phyloP scores from a whole-genome alignment of 202 grass and related monocot genomes.

The Eragrostis tef region DNA sequence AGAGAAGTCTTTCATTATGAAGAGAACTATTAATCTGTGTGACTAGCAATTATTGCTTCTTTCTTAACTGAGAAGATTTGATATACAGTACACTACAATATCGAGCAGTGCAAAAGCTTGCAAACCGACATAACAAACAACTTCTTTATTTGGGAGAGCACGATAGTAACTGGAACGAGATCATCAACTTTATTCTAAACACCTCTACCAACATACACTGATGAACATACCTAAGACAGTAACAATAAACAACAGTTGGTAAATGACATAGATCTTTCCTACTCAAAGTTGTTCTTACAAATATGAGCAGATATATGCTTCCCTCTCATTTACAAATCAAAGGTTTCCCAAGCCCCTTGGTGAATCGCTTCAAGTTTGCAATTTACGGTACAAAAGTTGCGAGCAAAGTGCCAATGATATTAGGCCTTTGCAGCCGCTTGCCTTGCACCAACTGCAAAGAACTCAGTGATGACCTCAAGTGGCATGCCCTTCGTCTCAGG shows the following conservation, averaged over 20 bases:
- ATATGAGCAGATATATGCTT: conserved; percentile 20
- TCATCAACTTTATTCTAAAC: conserved; percentile 47
- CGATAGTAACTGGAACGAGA: conserved; percentile 24
- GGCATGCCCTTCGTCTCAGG: conserved; percentile 97
- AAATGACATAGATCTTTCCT: conserved; percentile 22
- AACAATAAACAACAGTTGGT: conserved; percentile 25
- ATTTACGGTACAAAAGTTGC: conserved; percentile 27
- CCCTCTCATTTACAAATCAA: conserved; percentile 40
- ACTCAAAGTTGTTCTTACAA: conserved; percentile 37
- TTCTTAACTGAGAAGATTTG: not conserved
- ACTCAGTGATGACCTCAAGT: conserved; percentile 89
- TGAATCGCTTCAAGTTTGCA: conserved; percentile 25
- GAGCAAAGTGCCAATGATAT: conserved; percentile 20
- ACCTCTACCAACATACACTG: conserved; percentile 35
- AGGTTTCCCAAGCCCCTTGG: not conserved
- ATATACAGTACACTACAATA: not conserved
- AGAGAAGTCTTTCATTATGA: not conserved
- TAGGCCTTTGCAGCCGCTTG: conserved; percentile 55
- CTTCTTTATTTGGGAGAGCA: conserved; percentile 31
- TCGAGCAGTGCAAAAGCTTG: not conserved
- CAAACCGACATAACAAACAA: not conserved
- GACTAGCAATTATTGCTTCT: not conserved
- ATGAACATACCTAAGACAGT: conserved; percentile 37
- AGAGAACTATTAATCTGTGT: not conserved
- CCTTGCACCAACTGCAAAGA: conserved; percentile 76